Evolutionary conservation across 176 grass and related monocot genomes (phyloP).

Genomic region (Hordeum marinum): DNA sequence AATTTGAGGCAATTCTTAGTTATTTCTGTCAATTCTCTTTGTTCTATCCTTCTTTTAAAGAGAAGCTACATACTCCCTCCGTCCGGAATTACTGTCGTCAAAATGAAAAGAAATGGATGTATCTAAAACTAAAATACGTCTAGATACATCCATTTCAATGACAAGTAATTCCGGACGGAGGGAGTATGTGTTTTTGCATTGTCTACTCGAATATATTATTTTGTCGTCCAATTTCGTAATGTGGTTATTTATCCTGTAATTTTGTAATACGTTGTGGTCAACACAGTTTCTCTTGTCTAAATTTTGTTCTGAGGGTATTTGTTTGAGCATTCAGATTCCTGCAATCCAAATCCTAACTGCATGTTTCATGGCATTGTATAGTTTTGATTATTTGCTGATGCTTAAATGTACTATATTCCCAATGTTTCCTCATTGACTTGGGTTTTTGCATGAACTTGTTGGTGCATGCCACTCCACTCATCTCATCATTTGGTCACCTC

Average conservation of each 20-base stretch:
- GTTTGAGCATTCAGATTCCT: background rate
- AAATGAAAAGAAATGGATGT: too few relatives aligned
- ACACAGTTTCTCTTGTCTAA: background rate
- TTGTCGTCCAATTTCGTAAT: background rate
- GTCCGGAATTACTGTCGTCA: too few relatives aligned
- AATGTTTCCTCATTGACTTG: background rate
- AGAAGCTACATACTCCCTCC: background rate
- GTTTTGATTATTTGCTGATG: background rate
- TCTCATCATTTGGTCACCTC: background rate
- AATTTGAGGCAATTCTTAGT: background rate
- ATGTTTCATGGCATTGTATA: background rate
- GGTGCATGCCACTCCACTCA: background rate
- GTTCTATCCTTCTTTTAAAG: background rate
- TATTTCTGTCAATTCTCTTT: background rate
- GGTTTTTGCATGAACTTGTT: background rate
- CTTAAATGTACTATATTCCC: background rate
- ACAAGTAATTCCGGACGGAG: too few relatives aligned
- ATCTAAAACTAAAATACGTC: too few relatives aligned
- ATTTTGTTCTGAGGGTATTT: background rate
- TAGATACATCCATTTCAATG: too few relatives aligned
- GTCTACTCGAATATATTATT: background rate
- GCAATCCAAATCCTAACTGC: background rate
- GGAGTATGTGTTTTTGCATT: background rate
- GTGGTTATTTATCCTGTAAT: constrained; percentile 2
- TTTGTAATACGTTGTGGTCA: constrained; percentile 3